Base-by-base conservation (phyloP, 2,329 filamentous ascomycete genomes). In the Mycosphaerella arachidis region DNA sequence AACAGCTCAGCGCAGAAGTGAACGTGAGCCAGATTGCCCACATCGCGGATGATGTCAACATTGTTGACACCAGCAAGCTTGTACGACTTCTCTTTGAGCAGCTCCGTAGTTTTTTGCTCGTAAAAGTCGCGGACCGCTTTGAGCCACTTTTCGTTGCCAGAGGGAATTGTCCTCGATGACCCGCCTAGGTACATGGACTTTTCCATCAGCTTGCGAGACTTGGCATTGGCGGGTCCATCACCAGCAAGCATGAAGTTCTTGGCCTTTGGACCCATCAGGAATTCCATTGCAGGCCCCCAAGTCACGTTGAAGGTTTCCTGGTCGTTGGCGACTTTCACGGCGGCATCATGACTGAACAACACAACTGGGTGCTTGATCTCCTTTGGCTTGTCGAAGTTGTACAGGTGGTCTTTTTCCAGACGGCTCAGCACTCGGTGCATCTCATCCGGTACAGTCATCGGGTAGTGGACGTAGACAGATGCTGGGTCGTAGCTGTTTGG, bases 1-100 rank as follows among this genome's bases (percentile, higher is more conserved):
- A 84, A 85, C 27, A 85, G 70, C 57, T 79, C 78, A 0, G 82
- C 75, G 58, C 77, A 79, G 68, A 85, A 84, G 68, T 83, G 80
- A 4, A 82, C 78, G 65, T 83, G 81, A 4, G 76, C 78, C 9
- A 82, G 72, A 60, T 84, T 83, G 63, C 80, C 79, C 40, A 85
- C 66, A 60, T 81, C 79, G 12, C 77, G 76, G 57, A 80, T 74
- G 51, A 81, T 76, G 65, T 81, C 79, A 51, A 81, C 76, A 61
- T 81, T 76, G 37, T 75, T 74, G 35, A 73, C 69, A 5, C 75
- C 76, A 4, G 73, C 78, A 31, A 83, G 68, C 57, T 76, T 74
- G 70, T 80, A 81, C 13, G 76, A 77, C 51, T 80, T 74, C 56
- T 73, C 67, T 57, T 75, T 70, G 48, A 81, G 67, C 7, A 81